Evolutionary conservation across 345 rosid genomes (phyloP), one percentile per base, ranked within the genome.

Genomic region (Melaleuca alternifolia): DNA sequence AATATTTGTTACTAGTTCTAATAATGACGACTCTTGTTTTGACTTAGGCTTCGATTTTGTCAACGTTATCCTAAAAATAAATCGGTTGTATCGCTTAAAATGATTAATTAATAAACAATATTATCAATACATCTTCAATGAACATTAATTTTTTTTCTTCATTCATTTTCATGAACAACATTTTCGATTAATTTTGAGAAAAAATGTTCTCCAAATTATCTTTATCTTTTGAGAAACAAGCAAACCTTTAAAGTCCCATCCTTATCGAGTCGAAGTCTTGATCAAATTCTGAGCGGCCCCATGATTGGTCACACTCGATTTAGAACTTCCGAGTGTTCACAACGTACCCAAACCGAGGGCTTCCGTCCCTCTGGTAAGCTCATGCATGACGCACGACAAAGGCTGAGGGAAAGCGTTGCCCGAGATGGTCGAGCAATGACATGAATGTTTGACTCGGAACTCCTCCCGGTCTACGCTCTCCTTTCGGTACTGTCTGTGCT

Each of bases 21-120:
- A 30, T 6, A 15, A 30, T 62, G 5, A n/a, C 0, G 4, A 62
- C 11, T 1, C 14, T 62, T 12, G 15, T 62, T 3, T 14, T 30
- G 30, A 14, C 44, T 62, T n/a, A 59, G 37, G 37, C 16, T 59
- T 10, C 0, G 14, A n/a, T n/a, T n/a, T n/a, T n/a, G n/a, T n/a
- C n/a, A n/a, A n/a, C n/a, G 14, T 51, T 12, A 11, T 12, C 16
- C 11, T 1, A 51, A 2, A 51, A 51, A 12, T n/a, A 0, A n/a
- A n/a, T n/a, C 0, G 4, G 4, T 59, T n/a, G 28, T n/a, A 59
- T 24, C 3, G 3, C 1, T 56, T 12, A 3, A 56, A 11, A 24
- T 11, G 23, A 24, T 57, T 57, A 24, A 1, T 2, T 0, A 21
- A 1, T 7, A 20, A 50, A 50, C 20, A 54, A 54, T 54, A 54